Base-by-base conservation (phyloP, 2,329 filamentous ascomycete genomes). In the Dactylonectria estremocensis region DNA sequence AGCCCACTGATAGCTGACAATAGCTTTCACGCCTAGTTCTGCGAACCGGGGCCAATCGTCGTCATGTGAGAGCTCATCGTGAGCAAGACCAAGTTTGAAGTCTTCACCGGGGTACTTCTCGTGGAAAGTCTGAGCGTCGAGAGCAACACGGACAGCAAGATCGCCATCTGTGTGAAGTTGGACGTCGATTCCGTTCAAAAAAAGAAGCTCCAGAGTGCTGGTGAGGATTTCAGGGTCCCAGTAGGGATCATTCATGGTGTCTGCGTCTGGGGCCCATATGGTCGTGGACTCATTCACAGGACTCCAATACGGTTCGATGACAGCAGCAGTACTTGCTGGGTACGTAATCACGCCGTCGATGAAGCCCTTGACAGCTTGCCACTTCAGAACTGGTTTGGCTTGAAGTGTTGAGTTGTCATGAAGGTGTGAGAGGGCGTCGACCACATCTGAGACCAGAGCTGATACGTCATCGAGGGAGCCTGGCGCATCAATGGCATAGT, bases 1-100 rank as follows among this genome's bases (percentile, higher is more conserved):
- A 2, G 73, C 55, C 71, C 68, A 75, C 7, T 75, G 72, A 16
- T 66, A 72, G 16, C 62, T 68, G 54, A 73, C 64, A 22, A 74
- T 69, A 1, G 67, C 68, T 31, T 74, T 71, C 5, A 71, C 71
- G 3, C 64, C 65, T 10, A 74, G 68, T 35, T 72, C 40, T 5
- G 64, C 58, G 28, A 73, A 74, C 2, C 71, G 68, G 14, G 69
- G 63, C 73, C 71, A 74, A 18, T 74, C 71, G 0, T 58, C 48
- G 2, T 62, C 50, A 3, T 68, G 58, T 1, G 71, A 69, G 1
- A 74, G 55, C 28, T 69, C 71, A 10, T 63, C 63, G 31, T 75
- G 73, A 1, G 73, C 72, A 2, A 73, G 53, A 2, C 66, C 72
- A 18, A 75, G 37, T 14, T 33, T 66, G 59, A 68, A 69, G 53